Base-by-base conservation (phyloP, 495 filamentous ascomycete species). In the Aspergillus nidulans region DNA sequence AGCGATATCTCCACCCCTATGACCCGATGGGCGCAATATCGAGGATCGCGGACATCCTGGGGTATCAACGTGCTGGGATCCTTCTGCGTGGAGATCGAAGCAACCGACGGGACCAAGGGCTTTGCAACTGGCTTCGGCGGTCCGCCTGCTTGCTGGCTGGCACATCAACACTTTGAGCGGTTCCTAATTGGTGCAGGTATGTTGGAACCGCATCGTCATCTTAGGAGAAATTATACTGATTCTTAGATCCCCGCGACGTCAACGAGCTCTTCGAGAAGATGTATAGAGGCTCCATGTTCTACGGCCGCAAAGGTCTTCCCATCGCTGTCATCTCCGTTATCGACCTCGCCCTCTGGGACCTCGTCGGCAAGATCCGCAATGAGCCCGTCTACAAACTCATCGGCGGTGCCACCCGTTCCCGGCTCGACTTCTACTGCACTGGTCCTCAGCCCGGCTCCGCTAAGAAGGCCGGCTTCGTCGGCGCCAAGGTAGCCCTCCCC, bases 341-440 rank as follows among this genome's bases (percentile, higher is more conserved):
- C 62, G 91, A 96, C 61, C 75, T 96, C 45, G 91, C 91, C 2
- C 74, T 96, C 25, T 96, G 91, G 91, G 91, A 96, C 76, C 74
- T 96, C 20, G 70, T 90, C 6, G 91, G 91, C 49, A 95, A 96
- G 74, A 81, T 96, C 50, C 81, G 91, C 55, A 86, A 89, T 57
- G 91, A 96, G 72, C 91, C 91, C 3, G 91, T 96, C 34, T 96
- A 96, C 77, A 92, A 91, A 72, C 77, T 96, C 63, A 95, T 96
- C 63, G 91, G 91, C 24, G 91, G 91, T 3, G 84, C 84, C 23
- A 95, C 91, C 39, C 81, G 89, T 25, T 82, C 89, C 34, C 79
- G 86, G 42, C 75, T 96, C 53, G 74, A 91, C 67, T 96, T 96
- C 70, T 96, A 96, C 81, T 96, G 91, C 79, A 96, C 91, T 2